Evolutionary conservation across 1,284 basidiomycete genomes (phyloP).

Genomic region (Omphalotus olearius): DNA sequence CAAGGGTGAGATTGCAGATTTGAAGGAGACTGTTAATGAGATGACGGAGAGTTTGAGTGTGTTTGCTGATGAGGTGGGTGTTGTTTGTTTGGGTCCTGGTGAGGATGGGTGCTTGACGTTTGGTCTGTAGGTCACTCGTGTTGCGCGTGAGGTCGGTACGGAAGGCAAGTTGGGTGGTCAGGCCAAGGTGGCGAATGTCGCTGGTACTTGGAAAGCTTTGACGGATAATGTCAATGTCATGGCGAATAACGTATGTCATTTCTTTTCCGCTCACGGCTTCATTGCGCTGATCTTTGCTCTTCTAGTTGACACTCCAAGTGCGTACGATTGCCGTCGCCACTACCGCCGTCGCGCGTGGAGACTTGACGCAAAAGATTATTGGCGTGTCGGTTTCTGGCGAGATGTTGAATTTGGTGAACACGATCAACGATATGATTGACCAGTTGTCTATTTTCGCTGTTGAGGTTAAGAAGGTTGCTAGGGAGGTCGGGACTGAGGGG

Average conservation of each 20-base stretch:
- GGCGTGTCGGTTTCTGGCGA: conserved; percentile 94
- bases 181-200: conserved; percentile 85
- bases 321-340: conserved; percentile 93
- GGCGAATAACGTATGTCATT: conserved; percentile 52
- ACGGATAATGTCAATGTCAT: conserved; percentile 94
- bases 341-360: conserved; percentile 91
- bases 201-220: conserved; percentile 97
- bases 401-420: conserved; percentile 91
- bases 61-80: conserved; percentile 68
- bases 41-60: conserved; percentile 88
- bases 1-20: conserved; percentile 85
- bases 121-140: conserved; percentile 55
- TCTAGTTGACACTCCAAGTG: conserved; percentile 87
- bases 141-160: conserved; percentile 81
- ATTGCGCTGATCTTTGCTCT: background rate
- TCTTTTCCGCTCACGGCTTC: conserved; percentile 2
- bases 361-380: conserved; percentile 90
- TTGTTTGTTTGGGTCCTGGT: too few species aligned
- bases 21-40: conserved; percentile 85
- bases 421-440: conserved; percentile 96
- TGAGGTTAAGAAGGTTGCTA: conserved; percentile 91
- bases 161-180: conserved; percentile 88
- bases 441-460: conserved; percentile 89
- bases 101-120: background rate
- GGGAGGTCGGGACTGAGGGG: conserved; percentile 94